These are phyloP conservation scores for Ascocoryne sarcoides DNA, from an alignment of 2,329 filamentous ascomycete genomes.

Conservation along the genomic window DNA sequence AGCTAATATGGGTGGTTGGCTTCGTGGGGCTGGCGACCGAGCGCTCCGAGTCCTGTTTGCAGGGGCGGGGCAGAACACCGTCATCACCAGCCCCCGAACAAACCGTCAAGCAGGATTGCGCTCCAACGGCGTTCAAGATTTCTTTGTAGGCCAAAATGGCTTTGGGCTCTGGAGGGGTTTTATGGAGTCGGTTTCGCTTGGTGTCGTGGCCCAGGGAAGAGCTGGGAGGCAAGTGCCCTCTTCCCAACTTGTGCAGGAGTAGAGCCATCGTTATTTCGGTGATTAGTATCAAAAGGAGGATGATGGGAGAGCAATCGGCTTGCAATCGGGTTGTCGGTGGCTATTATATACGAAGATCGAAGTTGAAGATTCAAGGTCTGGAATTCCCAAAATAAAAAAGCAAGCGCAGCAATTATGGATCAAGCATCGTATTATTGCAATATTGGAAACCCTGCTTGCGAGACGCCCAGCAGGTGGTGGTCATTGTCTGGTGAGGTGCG, in stretches of 20 bases:
- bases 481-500: too few species aligned
- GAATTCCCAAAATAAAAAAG: too few species aligned
- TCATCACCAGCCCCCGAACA: background rate
- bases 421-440: too few species aligned
- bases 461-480: too few species aligned
- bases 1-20: background rate
- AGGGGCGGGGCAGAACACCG: background rate
- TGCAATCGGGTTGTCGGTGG: too few species aligned
- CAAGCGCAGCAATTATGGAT: too few species aligned
- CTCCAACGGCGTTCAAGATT: background rate
- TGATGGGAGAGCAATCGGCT: too few species aligned
- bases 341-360: too few species aligned
- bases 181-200: background rate
- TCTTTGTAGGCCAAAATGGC: background rate
- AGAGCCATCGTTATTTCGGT: too few species aligned
- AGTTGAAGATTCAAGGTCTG: too few species aligned
- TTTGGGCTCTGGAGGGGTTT: background rate
- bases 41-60: background rate
- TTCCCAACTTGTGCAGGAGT: background rate
- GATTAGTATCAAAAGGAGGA: too few species aligned
- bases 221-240: background rate
- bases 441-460: too few species aligned
- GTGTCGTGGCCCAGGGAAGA: background rate
- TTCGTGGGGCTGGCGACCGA: background rate
- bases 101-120: background rate